Percentiles rank a stretch among this genome's conserved stretches.
These are phyloP conservation scores for Suillus alpinus DNA, from an alignment of 768 basidiomycete species.

Conservation along the genomic window DNA sequence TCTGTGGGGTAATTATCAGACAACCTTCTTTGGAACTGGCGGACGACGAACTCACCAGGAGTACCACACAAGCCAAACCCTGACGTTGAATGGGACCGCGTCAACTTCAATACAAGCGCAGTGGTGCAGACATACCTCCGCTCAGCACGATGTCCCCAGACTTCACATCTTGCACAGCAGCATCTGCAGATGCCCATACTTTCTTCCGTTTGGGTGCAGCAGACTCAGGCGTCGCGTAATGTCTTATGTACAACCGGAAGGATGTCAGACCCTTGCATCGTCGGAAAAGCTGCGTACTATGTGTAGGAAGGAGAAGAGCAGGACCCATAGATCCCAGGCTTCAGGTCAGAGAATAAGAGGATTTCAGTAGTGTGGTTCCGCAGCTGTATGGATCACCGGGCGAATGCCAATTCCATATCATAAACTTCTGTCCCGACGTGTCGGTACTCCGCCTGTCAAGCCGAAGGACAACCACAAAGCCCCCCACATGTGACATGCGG, in stretches of 20 bases:
- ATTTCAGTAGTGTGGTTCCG: background rate
- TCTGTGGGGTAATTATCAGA: constrained; percentile 38
- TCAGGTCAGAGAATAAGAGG: background rate
- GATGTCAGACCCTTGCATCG: constrained; percentile 5
- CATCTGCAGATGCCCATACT: constrained; percentile 71
- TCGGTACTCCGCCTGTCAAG: background rate
- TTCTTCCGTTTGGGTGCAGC: constrained; percentile 40
- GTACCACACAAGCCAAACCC: constrained; percentile 85
- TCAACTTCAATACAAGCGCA: background rate
- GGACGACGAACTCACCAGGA: constrained; percentile 47
- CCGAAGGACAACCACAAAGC: background rate
- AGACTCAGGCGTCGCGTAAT: constrained; percentile 11
- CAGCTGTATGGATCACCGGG: background rate
- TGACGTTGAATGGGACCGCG: constrained; percentile 20
- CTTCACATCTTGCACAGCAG: constrained; percentile 76
- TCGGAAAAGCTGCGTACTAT: constrained; percentile 6
- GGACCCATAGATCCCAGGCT: constrained; percentile 2
- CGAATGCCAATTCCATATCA: background rate
- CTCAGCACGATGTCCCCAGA: constrained; percentile 70
- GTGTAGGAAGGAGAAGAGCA: constrained; percentile 8
- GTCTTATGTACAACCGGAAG: constrained; percentile 1
- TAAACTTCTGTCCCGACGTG: background rate
- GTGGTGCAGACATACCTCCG: constrained; percentile 51
- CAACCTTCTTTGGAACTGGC: background rate
- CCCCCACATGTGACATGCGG: background rate